Conservation (phyloP, 192 early-diverging fungal genomes). For the Coemansia sp. region DNA sequence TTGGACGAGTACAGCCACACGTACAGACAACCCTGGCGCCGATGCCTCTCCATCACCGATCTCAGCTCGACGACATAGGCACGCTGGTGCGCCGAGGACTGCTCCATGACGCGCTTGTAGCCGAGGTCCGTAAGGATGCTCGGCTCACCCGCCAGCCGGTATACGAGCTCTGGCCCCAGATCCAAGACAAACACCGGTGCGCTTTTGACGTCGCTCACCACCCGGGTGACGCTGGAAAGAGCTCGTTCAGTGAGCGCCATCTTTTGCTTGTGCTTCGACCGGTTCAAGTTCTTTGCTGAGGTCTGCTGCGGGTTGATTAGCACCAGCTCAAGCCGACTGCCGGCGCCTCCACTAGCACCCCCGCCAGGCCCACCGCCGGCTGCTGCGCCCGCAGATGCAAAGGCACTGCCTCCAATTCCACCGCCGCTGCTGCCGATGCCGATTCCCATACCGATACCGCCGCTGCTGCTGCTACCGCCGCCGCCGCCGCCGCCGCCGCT, state of each 20-base stretch:
- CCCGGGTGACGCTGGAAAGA: slow-evolving; percentile 51
- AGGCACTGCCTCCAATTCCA: too few species aligned
- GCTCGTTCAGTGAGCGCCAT: slow-evolving; percentile 49
- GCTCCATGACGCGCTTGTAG: slow-evolving; percentile 56
- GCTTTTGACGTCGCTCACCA: slow-evolving; percentile 53
- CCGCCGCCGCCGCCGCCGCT: not conserved
- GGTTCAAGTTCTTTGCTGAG: slow-evolving; percentile 29
- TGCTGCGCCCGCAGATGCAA: too few species aligned
- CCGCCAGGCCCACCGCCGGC: slow-evolving; percentile 42
- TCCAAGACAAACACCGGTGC: slow-evolving; percentile 66
- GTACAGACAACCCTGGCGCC: slow-evolving; percentile 42
- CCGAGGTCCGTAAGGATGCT: slow-evolving; percentile 62
- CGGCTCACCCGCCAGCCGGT: slow-evolving; percentile 53
- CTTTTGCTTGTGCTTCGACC: slow-evolving; percentile 29
- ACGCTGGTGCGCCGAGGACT: slow-evolving; percentile 53
- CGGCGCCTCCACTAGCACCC: slow-evolving; percentile 26
- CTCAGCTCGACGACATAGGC: slow-evolving; percentile 55
- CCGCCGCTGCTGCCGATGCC: slow-evolving; percentile 5
- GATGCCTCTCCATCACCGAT: slow-evolving; percentile 32
- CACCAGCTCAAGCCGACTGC: slow-evolving; percentile 27
- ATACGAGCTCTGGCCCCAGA: slow-evolving; percentile 57
- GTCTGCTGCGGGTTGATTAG: slow-evolving; percentile 37
- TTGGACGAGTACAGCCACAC: slow-evolving; percentile 73
- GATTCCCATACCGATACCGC: not conserved
- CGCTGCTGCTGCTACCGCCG: not conserved